Base-by-base conservation (phyloP, 2,329 filamentous ascomycete genomes). In the Gyromitra esculenta region DNA sequence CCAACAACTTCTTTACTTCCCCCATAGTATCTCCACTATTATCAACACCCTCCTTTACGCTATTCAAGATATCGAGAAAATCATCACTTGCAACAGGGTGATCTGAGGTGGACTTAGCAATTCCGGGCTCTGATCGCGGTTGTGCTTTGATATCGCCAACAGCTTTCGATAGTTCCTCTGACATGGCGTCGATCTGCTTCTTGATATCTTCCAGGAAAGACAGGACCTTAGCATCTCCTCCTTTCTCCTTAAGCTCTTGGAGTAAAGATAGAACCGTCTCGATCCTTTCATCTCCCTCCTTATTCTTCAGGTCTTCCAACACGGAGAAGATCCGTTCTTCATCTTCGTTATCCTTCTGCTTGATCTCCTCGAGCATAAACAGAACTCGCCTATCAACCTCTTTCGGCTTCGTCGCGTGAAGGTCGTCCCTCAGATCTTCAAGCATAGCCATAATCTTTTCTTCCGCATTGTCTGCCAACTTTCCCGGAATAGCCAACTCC, bases 161-260 rank as follows among this genome's bases (percentile, higher is more conserved):
- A 25, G 59, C 62, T 18, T 76, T 79, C 50, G 35, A 54, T 82
- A 91, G 89, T 81, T 91, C 89, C 0, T 85, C 84, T 48, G 85
- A 87, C 84, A 91, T 86, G 75, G 85, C 85, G 1, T 88, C 86
- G 83, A 89, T 87, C 31, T 75, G 72, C 48, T 37, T 70, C 39
- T 64, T 76, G 21, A 79, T 75, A 37, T 74, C 79, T 25, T 78
- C 78, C n/a, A 80, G 60, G 57, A 80, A 70, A 60, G 76, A 74
- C 15, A 80, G 60, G 21, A 79, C 76, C 41, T 78, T 76, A 7
- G 73, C 78, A n/a, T 80, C 79, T 37, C 64, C 73, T 21, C 75
- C 78, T 21, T 71, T 64, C 15, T 77, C 78, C 31, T 73, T 75
- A 8, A 79, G 73, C 31, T 79, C 73, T 37, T 78, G 73, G 31